A percentile compares a stretch with the other conserved stretches of the same genome.
Evolutionary conservation across 768 basidiomycete genomes (phyloP).

Genomic region (Amanita phalloides): DNA sequence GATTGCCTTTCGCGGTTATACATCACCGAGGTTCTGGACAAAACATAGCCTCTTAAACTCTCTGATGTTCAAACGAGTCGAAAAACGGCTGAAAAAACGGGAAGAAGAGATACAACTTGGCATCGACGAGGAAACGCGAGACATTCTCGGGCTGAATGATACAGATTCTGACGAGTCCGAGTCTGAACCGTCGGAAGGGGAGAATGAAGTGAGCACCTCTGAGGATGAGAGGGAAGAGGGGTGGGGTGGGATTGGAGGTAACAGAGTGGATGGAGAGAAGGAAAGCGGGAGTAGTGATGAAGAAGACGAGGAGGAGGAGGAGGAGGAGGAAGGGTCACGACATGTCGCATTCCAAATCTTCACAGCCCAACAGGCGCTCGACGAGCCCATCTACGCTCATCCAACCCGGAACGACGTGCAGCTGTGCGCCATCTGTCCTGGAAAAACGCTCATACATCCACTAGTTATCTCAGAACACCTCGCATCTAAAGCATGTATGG

Average conservation of each 20-base stretch:
- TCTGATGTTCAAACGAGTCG: conserved; percentile 71
- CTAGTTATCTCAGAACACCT: conserved; percentile 49
- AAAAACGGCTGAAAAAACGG: conserved; percentile 49
- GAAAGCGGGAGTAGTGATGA: conserved; percentile 8
- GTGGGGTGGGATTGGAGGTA: conserved; percentile 13
- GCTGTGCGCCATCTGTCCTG: conserved; percentile 61
- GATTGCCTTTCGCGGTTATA: not conserved
- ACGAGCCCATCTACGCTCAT: conserved; percentile 52
- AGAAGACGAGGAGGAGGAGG: conserved; percentile 8
- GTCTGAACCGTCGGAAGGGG: conserved; percentile 23
- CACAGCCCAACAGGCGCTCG: conserved; percentile 47
- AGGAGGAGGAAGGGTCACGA: conserved; percentile 16
- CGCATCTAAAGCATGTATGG: conserved; percentile 49
- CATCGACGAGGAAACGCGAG: conserved; percentile 52
- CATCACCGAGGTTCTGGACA: not conserved
- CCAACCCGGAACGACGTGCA: conserved; percentile 43
- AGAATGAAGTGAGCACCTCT: conserved; percentile 8
- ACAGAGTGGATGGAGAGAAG: conserved; percentile 10
- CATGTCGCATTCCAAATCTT: conserved; percentile 18
- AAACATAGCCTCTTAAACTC: not conserved
- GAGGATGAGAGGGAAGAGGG: conserved; percentile 19
- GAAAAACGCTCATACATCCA: conserved; percentile 54
- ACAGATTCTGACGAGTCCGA: conserved; percentile 70
- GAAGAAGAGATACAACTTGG: conserved; percentile 58
- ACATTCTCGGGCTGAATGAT: conserved; percentile 56